Base-by-base conservation (phyloP, 208 protist genomes). In the Acanthamoeba culbertsoni region DNA sequence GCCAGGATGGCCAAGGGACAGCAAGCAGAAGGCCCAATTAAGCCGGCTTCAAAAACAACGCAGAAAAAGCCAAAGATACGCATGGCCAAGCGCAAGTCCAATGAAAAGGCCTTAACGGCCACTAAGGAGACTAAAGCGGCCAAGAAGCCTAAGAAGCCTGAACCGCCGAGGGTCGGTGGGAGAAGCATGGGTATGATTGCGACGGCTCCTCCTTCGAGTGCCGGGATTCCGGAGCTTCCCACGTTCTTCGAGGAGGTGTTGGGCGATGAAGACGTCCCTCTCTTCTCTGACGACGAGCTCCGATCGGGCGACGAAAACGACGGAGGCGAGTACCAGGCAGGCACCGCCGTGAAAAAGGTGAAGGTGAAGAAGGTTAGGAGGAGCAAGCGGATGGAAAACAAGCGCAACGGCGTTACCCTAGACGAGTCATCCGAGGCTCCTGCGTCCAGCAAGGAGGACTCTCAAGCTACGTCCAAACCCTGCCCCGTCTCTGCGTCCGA, bases 61-160 rank as follows among this genome's bases (percentile, higher is more conserved):
- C n/a, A n/a, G n/a, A n/a, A n/a, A n/a, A 84, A 84, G 43, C 73
- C 73, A 2, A 73, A 73, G 63, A 12, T n/a, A n/a, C n/a, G 73
- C 26, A 31, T 84, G 18, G 73, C 73, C 45, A 84, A 84, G 73
- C 73, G 73, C 33, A 84, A 28, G n/a, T 84, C 73, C 43, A 84
- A 42, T 37, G 73, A 55, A 0, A 84, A 53, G 73, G 73, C 43
- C 3, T 7, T n/a, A 4, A 63, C 55, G 3, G 3, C 55, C 55
- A 45, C 63, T 2, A 84, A 37, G 18, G 4, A 37, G 5, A 48
- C 37, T 1, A 42, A 33, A 28, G 33, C 8, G 35, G 40, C 43
- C n/a, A 23, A 7, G 73, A n/a, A 14, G 23, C 23, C 51, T 59
- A 14, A 14, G 14, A 23, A 59, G 16, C 23, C 51, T 59, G 16